These are phyloP conservation scores for Xylaria polymorpha DNA, from an alignment of 2,329 filamentous ascomycete species.

Conservation along the genomic window DNA sequence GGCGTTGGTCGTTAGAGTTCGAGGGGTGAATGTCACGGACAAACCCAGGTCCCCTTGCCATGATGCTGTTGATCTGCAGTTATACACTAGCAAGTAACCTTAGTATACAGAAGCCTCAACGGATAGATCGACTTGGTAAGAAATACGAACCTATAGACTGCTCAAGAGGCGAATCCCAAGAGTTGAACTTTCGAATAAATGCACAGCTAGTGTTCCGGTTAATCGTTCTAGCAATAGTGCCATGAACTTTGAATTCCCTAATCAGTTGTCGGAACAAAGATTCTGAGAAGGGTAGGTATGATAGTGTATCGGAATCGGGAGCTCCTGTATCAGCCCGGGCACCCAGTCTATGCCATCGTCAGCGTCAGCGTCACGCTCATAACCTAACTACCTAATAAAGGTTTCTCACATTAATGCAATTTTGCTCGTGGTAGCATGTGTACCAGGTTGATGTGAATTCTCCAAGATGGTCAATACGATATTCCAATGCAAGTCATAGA, in stretches of 20 bases:
- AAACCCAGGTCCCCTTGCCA: slow-evolving; percentile 38
- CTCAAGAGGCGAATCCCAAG: slow-evolving; percentile 8
- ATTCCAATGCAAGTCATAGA: background rate
- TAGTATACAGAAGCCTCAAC: background rate
- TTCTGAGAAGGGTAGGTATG: slow-evolving; percentile 29
- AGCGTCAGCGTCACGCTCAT: background rate
- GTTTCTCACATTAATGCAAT: slow-evolving; percentile 23
- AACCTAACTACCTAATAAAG: background rate
- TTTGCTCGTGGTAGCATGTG: background rate
- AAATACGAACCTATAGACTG: slow-evolving; percentile 25
- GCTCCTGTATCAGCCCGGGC: slow-evolving; percentile 12
- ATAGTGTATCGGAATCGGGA: slow-evolving; percentile 14
- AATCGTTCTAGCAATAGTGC: slow-evolving; percentile 30
- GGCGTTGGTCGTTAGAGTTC: slow-evolving; percentile 33
- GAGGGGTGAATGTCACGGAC: slow-evolving; percentile 40
- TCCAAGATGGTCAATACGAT: background rate
- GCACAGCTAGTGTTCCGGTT: slow-evolving; percentile 31
- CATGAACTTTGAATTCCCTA: slow-evolving; percentile 24
- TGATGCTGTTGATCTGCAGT: slow-evolving; percentile 27
- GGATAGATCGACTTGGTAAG: background rate
- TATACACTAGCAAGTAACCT: slow-evolving; percentile 26
- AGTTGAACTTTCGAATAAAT: slow-evolving; percentile 27
- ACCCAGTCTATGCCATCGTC: slow-evolving; percentile 11
- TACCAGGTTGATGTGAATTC: background rate
- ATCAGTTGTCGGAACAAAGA: slow-evolving; percentile 17